Evolutionary conservation across 2,329 filamentous ascomycete species (phyloP).

Genomic region (Claviceps maximensis): DNA sequence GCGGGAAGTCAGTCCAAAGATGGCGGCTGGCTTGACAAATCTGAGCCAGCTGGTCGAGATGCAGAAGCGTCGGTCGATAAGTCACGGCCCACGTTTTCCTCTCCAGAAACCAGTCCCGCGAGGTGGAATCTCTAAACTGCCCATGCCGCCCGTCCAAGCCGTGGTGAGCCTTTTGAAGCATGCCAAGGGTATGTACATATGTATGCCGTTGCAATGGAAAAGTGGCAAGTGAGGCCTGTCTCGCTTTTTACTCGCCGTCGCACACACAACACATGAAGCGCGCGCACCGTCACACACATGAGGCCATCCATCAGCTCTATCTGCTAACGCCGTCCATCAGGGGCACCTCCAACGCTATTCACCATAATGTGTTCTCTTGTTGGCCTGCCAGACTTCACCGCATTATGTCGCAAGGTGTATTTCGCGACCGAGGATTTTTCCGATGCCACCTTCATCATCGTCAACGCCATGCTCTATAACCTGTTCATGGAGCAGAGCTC

Average conservation of each 20-base stretch:
- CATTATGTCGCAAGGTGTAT: conserved; percentile 36
- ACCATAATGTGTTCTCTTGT: conserved; percentile 36
- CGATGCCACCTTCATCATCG: conserved; percentile 36
- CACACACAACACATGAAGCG: neutral
- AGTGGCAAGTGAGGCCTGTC: too few species aligned
- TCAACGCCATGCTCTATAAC: conserved; percentile 36
- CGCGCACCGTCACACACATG: too few species aligned
- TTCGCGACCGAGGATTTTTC: conserved; percentile 38
- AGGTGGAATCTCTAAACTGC: conserved; percentile 35
- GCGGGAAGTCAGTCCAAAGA: conserved; percentile 32
- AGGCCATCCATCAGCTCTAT: neutral
- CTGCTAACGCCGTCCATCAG: conserved; percentile 15
- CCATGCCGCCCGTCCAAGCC: conserved; percentile 38
- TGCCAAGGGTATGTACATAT: conserved; percentile 29
- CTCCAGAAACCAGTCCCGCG: conserved; percentile 32
- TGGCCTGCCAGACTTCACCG: conserved; percentile 34
- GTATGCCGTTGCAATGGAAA: neutral
- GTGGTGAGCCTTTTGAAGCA: conserved; percentile 36
- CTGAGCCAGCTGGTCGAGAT: conserved; percentile 39
- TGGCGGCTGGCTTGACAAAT: conserved; percentile 37
- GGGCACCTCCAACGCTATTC: conserved; percentile 34
- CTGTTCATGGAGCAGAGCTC: conserved; percentile 33
- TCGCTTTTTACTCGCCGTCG: neutral
- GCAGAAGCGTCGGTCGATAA: conserved; percentile 29
- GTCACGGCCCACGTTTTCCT: conserved; percentile 30